Base-by-base conservation (phyloP, 306 rosid genomes). In the Inga oerstediana region DNA sequence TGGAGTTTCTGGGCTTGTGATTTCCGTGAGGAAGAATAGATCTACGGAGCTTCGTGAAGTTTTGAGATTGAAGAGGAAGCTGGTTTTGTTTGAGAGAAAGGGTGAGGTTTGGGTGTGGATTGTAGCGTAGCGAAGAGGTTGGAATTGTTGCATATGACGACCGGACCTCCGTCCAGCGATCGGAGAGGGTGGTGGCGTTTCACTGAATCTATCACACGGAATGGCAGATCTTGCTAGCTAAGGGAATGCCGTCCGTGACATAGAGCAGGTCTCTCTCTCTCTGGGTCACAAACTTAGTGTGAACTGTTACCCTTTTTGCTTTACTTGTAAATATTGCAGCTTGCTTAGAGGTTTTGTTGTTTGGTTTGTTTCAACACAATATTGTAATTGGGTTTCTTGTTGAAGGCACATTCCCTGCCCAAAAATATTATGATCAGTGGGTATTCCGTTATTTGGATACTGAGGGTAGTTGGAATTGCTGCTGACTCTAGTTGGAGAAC, bases 211-310 rank as follows among this genome's bases (percentile, higher is more conserved):
- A 83, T 89, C 93, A 86, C 97, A 90, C 94, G 96, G 98, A 94
- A 94, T 96, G 98, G 97, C 98, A 93, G 98, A 94, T 96, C 99
- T 93, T 94, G 96, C 77, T 89, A 89, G 89, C 95, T 90, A 82
- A 87, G 93, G 94, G 86, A 96, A 91, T 91, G 98, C 97, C 88
- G 89, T 89, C 92, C 97, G 99, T 88, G 92, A 94, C 91, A 84
- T 90, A 87, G 89, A 92, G 82, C 98, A 91, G 91, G 94, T 88
- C 81, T 75, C 44, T 80, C 51, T 85, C 32, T 81, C 56, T 32
- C 41, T 75, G 67, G 32, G 52, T 80, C 65, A 34, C 43, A 15
- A 68, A 73, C 78, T 79, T 67, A 2, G 65, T 20, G 27, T 34
- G 24, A 24, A 65, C 3, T 69, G 80, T 67, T 74, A 16, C 13